phyloP scores from a whole-genome alignment of 83 land plant species.

The Thuja plicata region DNA sequence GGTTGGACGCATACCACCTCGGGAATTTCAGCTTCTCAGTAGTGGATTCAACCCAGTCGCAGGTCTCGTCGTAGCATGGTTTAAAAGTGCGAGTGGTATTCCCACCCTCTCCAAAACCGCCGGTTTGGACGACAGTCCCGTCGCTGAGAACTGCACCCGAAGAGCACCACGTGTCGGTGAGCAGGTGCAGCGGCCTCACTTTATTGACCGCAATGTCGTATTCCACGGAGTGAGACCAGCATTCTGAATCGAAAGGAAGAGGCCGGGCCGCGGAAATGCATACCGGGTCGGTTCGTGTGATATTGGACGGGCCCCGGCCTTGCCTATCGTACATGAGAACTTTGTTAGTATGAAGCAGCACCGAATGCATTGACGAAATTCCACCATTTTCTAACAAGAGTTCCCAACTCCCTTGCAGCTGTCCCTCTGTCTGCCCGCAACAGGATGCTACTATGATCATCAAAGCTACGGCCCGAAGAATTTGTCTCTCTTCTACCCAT shows the following conservation, averaged over 20 bases:
- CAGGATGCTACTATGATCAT: background rate
- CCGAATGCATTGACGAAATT: slow-evolving; percentile 46
- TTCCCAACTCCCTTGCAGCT: slow-evolving; percentile 7
- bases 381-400: slow-evolving; percentile 33
- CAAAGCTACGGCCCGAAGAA: background rate
- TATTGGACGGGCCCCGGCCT: slow-evolving; percentile 50
- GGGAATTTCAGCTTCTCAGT: background rate
- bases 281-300: slow-evolving; percentile 28
- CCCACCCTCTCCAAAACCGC: slow-evolving; percentile 39
- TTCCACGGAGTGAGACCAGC: slow-evolving; percentile 70
- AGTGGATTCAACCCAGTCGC: slow-evolving; percentile 52
- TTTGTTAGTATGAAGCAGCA: slow-evolving; percentile 30
- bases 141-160: slow-evolving; percentile 55
- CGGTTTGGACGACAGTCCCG: slow-evolving; percentile 58
- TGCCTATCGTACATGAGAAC: slow-evolving; percentile 40
- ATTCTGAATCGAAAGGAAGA: slow-evolving; percentile 27
- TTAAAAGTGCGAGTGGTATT: slow-evolving; percentile 12
- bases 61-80: slow-evolving; percentile 17
- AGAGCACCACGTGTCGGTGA: slow-evolving; percentile 69
- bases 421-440: background rate
- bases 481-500: no score
- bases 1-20: slow-evolving; percentile 59
- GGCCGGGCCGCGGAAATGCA: slow-evolving; percentile 25
- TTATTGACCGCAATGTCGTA: slow-evolving; percentile 39
- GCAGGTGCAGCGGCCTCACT: slow-evolving; percentile 44